phyloP scores from a whole-genome alignment of 441 rosid species.

The Dalechampia spathulata region DNA sequence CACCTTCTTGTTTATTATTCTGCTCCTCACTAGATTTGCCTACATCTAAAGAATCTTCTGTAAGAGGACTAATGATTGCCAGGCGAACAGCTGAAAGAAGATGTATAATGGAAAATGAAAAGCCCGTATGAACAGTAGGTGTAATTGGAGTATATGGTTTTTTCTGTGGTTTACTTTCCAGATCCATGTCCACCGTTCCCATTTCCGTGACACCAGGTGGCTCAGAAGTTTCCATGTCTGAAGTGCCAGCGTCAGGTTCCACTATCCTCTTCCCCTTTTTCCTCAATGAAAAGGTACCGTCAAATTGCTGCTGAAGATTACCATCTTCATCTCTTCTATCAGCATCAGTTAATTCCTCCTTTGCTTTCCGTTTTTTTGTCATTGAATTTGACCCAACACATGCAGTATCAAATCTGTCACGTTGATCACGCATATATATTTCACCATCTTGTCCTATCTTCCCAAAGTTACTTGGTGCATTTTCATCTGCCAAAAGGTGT shows the following conservation, averaged over 20 bases:
- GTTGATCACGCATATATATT: slow-evolving; percentile 30
- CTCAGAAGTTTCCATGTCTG: slow-evolving; percentile 53
- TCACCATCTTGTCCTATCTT: slow-evolving; percentile 51
- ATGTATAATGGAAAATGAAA: slow-evolving; percentile 93
- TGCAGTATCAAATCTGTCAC: slow-evolving; percentile 49
- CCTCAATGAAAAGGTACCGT: slow-evolving; percentile 43
- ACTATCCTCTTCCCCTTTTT: slow-evolving; percentile 67
- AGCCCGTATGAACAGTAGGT: slow-evolving; percentile 90
- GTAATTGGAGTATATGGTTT: slow-evolving; percentile 82
- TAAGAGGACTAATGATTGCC: slow-evolving; percentile 64
- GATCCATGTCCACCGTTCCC: slow-evolving; percentile 47
- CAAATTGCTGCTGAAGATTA: slow-evolving; percentile 37
- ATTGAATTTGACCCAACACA: slow-evolving; percentile 44
- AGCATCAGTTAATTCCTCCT: slow-evolving; percentile 41
- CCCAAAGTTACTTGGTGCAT: slow-evolving; percentile 27
- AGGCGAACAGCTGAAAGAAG: slow-evolving; percentile 94
- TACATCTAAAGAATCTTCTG: slow-evolving; percentile 60
- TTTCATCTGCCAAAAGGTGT: slow-evolving; percentile 35
- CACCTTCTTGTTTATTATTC: slow-evolving; percentile 38
- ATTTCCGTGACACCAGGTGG: slow-evolving; percentile 37
- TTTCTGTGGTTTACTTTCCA: slow-evolving; percentile 71
- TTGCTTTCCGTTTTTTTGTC: slow-evolving; percentile 65
- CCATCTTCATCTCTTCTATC: slow-evolving; percentile 43
- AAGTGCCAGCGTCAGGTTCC: slow-evolving; percentile 43
- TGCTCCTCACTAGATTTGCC: slow-evolving; percentile 47